These are phyloP conservation scores for Xylariaceae sp. DNA, from an alignment of 2,329 filamentous ascomycete genomes.

Conservation along the genomic window DNA sequence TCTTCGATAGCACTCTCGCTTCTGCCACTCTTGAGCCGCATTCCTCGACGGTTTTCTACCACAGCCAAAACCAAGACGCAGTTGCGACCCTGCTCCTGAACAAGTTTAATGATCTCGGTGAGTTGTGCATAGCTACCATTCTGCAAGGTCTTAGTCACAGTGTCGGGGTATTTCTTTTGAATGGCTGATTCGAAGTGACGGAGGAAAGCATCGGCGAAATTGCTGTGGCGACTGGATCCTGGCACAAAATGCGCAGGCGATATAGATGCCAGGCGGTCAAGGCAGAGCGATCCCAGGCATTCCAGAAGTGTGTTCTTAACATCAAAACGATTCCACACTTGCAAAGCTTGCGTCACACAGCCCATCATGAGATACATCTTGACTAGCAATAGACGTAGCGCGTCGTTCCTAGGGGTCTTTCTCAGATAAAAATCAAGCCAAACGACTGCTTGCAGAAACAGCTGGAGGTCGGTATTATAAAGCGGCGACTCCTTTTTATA, in stretches of 20 bases:
- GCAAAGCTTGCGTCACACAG: constrained; percentile 53
- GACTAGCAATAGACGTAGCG: constrained; percentile 57
- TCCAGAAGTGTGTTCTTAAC: constrained; percentile 66
- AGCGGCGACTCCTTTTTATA: constrained; percentile 31
- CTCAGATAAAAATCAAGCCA: constrained; percentile 58
- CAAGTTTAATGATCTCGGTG: constrained; percentile 53
- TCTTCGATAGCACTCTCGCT: constrained; percentile 49
- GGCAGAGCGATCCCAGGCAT: constrained; percentile 60
- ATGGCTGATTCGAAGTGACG: constrained; percentile 55
- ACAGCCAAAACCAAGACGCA: constrained; percentile 60
- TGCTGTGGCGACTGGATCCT: constrained; percentile 21
- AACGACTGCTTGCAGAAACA: constrained; percentile 56
- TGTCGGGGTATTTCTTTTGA: constrained; percentile 44
- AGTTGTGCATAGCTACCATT: constrained; percentile 59
- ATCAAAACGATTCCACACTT: constrained; percentile 58
- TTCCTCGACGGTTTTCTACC: constrained; percentile 57
- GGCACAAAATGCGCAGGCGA: constrained; percentile 52
- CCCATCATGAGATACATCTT: constrained; percentile 60
- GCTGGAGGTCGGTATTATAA: constrained; percentile 33
- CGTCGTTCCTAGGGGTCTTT: constrained; percentile 52
- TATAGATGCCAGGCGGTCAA: constrained; percentile 61
- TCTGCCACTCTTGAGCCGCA: constrained; percentile 51
- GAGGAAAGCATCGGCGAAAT: constrained; percentile 50
- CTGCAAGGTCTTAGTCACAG: constrained; percentile 57
- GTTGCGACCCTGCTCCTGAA: constrained; percentile 53